These are phyloP conservation scores for Tetracladium maxilliforme DNA, from an alignment of 2,329 filamentous ascomycete species.

Conservation along the genomic window DNA sequence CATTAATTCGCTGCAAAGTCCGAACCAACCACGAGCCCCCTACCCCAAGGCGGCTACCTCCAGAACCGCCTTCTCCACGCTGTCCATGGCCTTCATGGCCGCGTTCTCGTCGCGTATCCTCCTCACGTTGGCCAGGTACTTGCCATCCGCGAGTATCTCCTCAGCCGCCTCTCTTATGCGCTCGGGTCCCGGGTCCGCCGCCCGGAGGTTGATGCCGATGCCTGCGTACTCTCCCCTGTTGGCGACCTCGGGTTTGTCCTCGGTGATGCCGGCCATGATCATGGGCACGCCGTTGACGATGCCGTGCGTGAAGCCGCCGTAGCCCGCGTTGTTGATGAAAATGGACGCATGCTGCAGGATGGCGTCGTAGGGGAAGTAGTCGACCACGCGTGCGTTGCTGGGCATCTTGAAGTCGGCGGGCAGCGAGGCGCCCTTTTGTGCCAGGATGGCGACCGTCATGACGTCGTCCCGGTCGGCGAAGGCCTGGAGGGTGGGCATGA, in stretches of 20 bases:
- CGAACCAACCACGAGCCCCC: too few relatives aligned
- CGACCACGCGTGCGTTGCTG: constrained; percentile 15
- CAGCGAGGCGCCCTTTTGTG: constrained; percentile 10
- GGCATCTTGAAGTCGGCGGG: constrained; percentile 14
- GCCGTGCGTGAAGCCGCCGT: constrained; percentile 17
- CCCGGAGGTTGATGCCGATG: constrained; percentile 17
- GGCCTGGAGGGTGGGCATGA: constrained; percentile 18
- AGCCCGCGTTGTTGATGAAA: constrained; percentile 20
- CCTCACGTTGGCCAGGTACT: too few relatives aligned
- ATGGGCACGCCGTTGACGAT: constrained; percentile 16
- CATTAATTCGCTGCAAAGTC: too few relatives aligned
- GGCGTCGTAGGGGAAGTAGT: constrained; percentile 20
- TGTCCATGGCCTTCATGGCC: too few relatives aligned
- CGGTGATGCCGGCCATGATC: constrained; percentile 15
- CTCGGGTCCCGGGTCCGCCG: constrained; percentile 8
- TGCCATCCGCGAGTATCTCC: not conserved
- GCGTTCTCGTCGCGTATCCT: too few relatives aligned
- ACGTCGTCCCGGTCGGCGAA: constrained; percentile 16
- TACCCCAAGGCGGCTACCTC: too few relatives aligned
- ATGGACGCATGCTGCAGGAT: constrained; percentile 16
- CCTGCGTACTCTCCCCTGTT: constrained; percentile 17
- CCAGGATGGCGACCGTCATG: constrained; percentile 17
- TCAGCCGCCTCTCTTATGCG: constrained; percentile 1
- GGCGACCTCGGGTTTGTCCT: constrained; percentile 18
- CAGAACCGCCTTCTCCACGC: too few relatives aligned